Conservation (phyloP, 2,329 filamentous ascomycete genomes). For the Fusarium praegraminearum region DNA sequence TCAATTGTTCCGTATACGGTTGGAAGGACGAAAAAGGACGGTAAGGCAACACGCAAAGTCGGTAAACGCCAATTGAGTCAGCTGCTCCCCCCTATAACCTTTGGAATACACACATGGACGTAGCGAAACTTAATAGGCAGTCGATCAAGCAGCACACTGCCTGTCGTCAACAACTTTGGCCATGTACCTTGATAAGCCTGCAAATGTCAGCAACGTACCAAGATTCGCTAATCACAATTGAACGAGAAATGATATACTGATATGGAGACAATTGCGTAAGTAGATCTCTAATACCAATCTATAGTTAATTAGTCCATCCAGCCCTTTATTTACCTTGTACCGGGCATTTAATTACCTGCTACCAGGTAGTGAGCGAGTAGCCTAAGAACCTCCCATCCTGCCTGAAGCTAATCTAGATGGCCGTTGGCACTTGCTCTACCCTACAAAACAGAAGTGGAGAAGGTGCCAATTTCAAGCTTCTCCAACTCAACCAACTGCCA, state of each 20-base stretch:
- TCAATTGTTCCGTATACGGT: background rate
- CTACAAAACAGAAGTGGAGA: constrained; percentile 6
- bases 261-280: background rate
- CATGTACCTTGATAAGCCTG: background rate
- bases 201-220: background rate
- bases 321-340: background rate
- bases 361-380: background rate
- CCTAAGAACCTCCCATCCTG: background rate
- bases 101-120: background rate
- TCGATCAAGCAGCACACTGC: too few relatives aligned
- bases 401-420: constrained; percentile 1
- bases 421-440: constrained; percentile 7
- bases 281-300: background rate
- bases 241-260: constrained; percentile 1
- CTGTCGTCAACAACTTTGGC: background rate
- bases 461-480: background rate
- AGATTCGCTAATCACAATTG: constrained; percentile 1
- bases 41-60: constrained; percentile 19
- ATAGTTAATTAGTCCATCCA: background rate
- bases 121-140: background rate
- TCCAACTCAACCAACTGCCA: background rate
- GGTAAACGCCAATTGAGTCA: constrained; percentile 7
- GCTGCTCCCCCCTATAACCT: constrained; percentile 1
- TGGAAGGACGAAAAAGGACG: constrained; percentile 14
- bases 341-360: background rate